Evolutionary conservation across 805 yeast species (phyloP), one percentile per base, ranked within the genome.

Genomic region (Zygosaccharomyces pseudorouxii): DNA sequence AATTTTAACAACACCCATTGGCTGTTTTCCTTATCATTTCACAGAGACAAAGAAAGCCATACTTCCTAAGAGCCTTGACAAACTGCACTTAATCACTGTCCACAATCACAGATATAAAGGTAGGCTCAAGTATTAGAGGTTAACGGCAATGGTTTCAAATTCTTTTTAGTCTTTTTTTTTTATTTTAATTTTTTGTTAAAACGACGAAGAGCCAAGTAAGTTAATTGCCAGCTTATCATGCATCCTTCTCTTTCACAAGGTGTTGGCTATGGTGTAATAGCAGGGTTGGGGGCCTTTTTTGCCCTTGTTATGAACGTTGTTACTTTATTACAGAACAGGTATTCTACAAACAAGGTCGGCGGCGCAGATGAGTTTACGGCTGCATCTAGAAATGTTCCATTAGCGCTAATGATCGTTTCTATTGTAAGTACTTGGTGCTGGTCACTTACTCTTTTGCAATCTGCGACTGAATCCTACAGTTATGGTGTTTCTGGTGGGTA

Each of bases 361-460:
- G 54, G 55, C 18, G 63, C 62, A 7, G 78, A 75, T 46, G 72
- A 69, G 58, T 73, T 74, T 53, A 65, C 74, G 3, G 72, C 77
- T 3, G 77, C 78, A 7, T 68, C 72, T 4, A 67, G 79, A 62
- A 64, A 65, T 42, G 71, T 74, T 36, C 69, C 72, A 29, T 62
- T 74, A 14, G 77, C 77, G 29, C 53, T 75, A 20, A 68, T 73
- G 38, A 69, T 72, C 23, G 70, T 72, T 20, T 73, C 75, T 9
- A 71, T 73, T 20, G 73, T 74, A 5, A 67, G 73, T n/a, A 62
- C 72, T n/a, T 65, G 71, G 72, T 63, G 69, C 10, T 67, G 71
- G 71, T 55, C 68, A 9, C 54, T 66, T 27, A 64, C 70, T 3
- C 45, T 66, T 9, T 42, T 68, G 14, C 64, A 51, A 55, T 59